Percentiles rank a stretch among this genome's conserved stretches.
Evolutionary conservation across 2,329 filamentous ascomycete genomes (phyloP).

Genomic region (Aspergillus sp.): DNA sequence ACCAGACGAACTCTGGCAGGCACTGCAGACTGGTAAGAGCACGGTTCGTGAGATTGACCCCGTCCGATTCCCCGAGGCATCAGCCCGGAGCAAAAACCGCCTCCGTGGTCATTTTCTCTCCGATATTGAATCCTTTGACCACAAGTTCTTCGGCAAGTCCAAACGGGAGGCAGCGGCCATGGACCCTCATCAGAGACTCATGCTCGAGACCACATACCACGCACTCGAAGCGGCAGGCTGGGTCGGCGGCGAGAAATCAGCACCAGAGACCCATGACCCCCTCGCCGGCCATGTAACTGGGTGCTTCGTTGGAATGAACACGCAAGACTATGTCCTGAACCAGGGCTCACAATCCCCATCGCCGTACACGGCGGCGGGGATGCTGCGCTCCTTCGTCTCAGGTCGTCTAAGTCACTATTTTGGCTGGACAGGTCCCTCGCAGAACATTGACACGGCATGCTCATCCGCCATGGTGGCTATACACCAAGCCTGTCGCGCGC

Average conservation of each 20-base stretch:
- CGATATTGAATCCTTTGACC: no score
- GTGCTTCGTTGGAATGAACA: slow-evolving; percentile 27
- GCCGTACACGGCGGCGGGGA: slow-evolving; percentile 25
- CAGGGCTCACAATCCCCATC: slow-evolving; percentile 26
- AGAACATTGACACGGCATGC: slow-evolving; percentile 44
- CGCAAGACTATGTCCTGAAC: slow-evolving; percentile 28
- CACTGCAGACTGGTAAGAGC: no score
- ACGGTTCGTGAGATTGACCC: no score
- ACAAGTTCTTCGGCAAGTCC: slow-evolving; percentile 9
- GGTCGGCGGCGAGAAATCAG: neutral
- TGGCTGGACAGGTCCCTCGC: slow-evolving; percentile 43
- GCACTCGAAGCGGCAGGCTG: slow-evolving; percentile 27
- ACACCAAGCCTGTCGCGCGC: slow-evolving; percentile 23
- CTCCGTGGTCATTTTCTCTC: no score
- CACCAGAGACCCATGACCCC: neutral
- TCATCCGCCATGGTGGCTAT: slow-evolving; percentile 40
- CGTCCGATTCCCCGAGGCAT: no score
- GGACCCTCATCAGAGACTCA: slow-evolving; percentile 31
- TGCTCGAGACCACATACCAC: slow-evolving; percentile 26
- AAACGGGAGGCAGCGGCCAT: slow-evolving; percentile 23
- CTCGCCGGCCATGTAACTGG: slow-evolving; percentile 14
- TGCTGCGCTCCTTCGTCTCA: slow-evolving; percentile 12
- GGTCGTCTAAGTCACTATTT: slow-evolving; percentile 45
- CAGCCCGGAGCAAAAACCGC: no score
- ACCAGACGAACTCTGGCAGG: no score